Base-by-base conservation (phyloP, 805 yeast species). In the Candida endomychidarum region DNA sequence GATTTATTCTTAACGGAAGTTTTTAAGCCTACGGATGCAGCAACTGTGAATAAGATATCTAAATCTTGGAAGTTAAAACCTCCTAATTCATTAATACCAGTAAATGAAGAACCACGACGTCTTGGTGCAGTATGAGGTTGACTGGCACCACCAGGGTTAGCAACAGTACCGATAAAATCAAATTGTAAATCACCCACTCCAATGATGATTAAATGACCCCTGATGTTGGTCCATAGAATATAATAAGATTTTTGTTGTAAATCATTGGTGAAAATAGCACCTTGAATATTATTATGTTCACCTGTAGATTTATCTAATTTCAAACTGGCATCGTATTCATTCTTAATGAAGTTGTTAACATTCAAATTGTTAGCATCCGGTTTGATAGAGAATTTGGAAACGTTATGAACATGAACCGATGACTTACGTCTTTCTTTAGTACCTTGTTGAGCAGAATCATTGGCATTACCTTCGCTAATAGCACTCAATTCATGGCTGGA, bases 1-100 rank as follows among this genome's bases (percentile, higher is more conserved):
- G 32, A 34, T 10, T 46, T 37, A 18, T 41, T 39, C 7, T 30
- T 14, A 5, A 45, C 18, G 8, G 47, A 37, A 27, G 57, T 46
- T 15, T 56, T 48, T 25, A 46, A 49, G 5, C 62, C 62, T 16
- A 62, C 58, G 33, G 52, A 44, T 25, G 56, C 48, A 4, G 71
- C 71, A 2, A 56, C 42, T 7, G 50, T 46, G 30, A 67, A 46
- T 40, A 67, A 53, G 9, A 66, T 45, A 43, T 61, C 68, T 42
- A 64, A 54, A 45, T 67, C 73, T 40, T 65, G 70, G 53, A 67
- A 67, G 41, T 65, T 66, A 46, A 48, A 52, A 2, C 69, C 71
- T n/a, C 69, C 71, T 44, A 66, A 51, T 4, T 65, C 72, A 48
- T 63, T 63, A 22, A 66, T 38, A 4, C 65, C 65, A 5, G 66